These are phyloP conservation scores for Podospora fimiseda DNA, from an alignment of 495 filamentous ascomycete species.

Conservation along the genomic window DNA sequence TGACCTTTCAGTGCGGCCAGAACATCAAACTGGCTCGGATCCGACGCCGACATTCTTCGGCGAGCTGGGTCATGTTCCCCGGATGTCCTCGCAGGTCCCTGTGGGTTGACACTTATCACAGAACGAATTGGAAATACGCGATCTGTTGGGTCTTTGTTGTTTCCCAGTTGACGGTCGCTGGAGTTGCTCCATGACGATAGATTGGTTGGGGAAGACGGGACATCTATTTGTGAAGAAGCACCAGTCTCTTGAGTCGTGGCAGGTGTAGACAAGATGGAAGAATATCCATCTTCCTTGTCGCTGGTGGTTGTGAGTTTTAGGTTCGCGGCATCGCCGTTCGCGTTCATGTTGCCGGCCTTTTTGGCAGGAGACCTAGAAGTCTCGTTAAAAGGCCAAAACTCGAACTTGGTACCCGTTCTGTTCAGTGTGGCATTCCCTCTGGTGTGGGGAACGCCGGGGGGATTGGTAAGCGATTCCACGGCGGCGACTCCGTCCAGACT, in stretches of 20 bases:
- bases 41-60: conserved; percentile 17
- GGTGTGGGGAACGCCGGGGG: neutral
- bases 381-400: neutral
- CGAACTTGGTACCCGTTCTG: neutral
- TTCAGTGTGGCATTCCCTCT: neutral
- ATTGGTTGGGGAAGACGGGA: conserved; percentile 10
- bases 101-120: conserved; percentile 67
- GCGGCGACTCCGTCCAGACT: too few species aligned
- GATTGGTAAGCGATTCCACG: neutral
- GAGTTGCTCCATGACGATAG: conserved; percentile 23
- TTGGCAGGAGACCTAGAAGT: conserved; percentile 1
- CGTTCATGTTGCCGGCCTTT: conserved; percentile 1
- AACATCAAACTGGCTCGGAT: neutral
- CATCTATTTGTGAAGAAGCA: conserved; percentile 7
- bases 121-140: conserved; percentile 82
- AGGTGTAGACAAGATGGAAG: neutral
- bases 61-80: conserved; percentile 23
- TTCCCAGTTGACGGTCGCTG: conserved; percentile 21
- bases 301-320: neutral
- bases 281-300: neutral
- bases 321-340: neutral
- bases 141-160: conserved; percentile 43
- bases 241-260: conserved; percentile 7
- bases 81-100: conserved; percentile 27
- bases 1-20: neutral